Evolutionary conservation across 768 basidiomycete species (phyloP), one percentile per base, ranked within the genome.

Genomic region (Podaxis rugospora): DNA sequence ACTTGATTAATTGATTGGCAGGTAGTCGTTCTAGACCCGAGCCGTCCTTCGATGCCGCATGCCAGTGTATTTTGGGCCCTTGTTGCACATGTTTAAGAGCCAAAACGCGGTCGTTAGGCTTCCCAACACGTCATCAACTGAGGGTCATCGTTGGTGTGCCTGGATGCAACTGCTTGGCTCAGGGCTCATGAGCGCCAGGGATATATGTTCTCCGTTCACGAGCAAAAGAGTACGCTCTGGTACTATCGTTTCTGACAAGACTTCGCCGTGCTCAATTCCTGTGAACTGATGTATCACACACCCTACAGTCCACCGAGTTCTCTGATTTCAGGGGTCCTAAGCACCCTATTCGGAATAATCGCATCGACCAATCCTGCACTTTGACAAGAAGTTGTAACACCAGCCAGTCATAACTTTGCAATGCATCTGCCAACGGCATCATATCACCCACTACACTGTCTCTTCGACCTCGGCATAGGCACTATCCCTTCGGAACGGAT

Each of bases 371-470:
- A 23, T 16, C 32, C 35, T 16, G 51, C n/a, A 25, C 16, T 54
- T 16, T 27, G 18, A 39, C 53, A 36, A 40, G 28, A 21, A 25
- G 55, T 1, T 28, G 37, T 18, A 46, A n/a, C 11, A 9, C 32
- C 23, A 55, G 35, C 52, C 59, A 61, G 46, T 61, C 40, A 37
- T 18, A 44, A 5, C 35, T 27, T 23, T 5, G 16, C 35, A 50
- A 40, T 21, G n/a, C 59, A 61, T 61, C 59, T 61, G 52, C 49
- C 52, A 55, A 46, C 10, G 2, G n/a, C 44, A 54, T 16, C 52
- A 27, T 61, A 61, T 55, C 59, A 61, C 59, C 53, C 46, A 54
- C 51, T n/a, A 5, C 28, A 36, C 6, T 18, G 42, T 18, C 7
- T 32, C 27, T 23, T 36, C 6, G 46, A 23, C 44, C 21, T 46